Evolutionary conservation across 352 stramenopile species (phyloP).

Genomic region (Pythium insidiosum): DNA sequence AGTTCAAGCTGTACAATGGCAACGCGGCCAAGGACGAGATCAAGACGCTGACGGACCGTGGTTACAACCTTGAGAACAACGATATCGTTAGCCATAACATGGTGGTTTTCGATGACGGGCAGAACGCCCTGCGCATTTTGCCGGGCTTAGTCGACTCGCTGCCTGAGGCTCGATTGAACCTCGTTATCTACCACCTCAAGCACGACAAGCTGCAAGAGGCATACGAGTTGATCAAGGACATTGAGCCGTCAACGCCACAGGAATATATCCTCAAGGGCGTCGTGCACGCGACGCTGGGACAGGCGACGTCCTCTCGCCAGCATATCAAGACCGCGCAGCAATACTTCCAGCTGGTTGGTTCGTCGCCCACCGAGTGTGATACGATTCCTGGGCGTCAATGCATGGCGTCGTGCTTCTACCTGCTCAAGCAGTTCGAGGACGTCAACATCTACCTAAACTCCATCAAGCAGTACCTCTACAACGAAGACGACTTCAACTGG

Average conservation of each 20-base stretch:
- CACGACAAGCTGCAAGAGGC: conserved; percentile 91
- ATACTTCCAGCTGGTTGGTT: conserved; percentile 92
- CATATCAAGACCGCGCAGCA: conserved; percentile 92
- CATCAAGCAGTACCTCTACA: conserved; percentile 95
- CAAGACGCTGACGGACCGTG: conserved; percentile 86
- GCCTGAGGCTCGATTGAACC: conserved; percentile 92
- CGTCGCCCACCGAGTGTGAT: conserved; percentile 92
- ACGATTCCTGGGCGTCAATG: conserved; percentile 96
- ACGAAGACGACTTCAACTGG: conserved; percentile 98
- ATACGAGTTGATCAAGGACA: conserved; percentile 92
- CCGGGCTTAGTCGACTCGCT: conserved; percentile 90
- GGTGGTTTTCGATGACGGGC: conserved; percentile 93
- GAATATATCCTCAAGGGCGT: conserved; percentile 90
- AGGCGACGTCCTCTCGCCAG: conserved; percentile 83
- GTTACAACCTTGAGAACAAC: conserved; percentile 87
- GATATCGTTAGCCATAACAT: conserved; percentile 96
- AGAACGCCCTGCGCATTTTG: conserved; percentile 90
- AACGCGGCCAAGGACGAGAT: conserved; percentile 93
- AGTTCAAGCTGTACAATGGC: conserved; percentile 96
- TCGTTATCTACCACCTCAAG: conserved; percentile 92
- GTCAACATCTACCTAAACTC: conserved; percentile 97
- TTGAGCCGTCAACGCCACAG: conserved; percentile 91
- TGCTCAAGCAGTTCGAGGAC: conserved; percentile 95
- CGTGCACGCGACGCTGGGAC: conserved; percentile 88
- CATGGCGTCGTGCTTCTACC: conserved; percentile 96